A percentile compares a stretch with the other conserved stretches of the same genome.
phyloP scores from a whole-genome alignment of 768 basidiomycete species.

The Dendrothele bispora region DNA sequence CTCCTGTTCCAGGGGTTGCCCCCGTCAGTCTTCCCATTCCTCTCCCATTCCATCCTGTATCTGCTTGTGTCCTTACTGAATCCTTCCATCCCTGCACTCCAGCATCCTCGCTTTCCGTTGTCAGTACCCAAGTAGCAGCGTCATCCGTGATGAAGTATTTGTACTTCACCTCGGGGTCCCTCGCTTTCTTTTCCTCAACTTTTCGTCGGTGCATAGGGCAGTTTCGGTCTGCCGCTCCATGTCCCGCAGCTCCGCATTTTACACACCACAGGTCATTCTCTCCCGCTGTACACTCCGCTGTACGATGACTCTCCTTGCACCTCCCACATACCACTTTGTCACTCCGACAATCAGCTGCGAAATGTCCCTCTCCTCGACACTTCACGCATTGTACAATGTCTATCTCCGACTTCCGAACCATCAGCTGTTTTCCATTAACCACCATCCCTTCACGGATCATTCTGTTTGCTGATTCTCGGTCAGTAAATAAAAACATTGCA shows the following conservation, averaged over 20 bases:
- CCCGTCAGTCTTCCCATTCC: not conserved
- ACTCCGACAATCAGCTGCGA: conserved; percentile 14
- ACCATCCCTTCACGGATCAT: conserved; percentile 18
- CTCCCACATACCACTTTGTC: conserved; percentile 12
- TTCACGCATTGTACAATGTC: conserved; percentile 26
- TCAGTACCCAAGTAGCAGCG: not conserved
- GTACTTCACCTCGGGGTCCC: not conserved
- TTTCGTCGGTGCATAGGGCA: not conserved
- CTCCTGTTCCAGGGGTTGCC: not conserved
- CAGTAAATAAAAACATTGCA: conserved; percentile 18
- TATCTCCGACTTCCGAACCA: conserved; percentile 11
- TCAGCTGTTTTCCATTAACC: conserved; percentile 12
- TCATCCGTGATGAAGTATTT: conserved; percentile 1
- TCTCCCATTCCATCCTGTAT: not conserved
- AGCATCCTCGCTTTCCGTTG: not conserved
- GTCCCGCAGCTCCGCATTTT: conserved; percentile 5
- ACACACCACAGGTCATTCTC: not conserved
- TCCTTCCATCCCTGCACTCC: not conserved
- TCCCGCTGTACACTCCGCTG: conserved; percentile 13
- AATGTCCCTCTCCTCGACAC: conserved; percentile 22
- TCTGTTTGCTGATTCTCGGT: conserved; percentile 19
- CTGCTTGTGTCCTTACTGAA: not conserved
- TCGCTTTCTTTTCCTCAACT: not conserved
- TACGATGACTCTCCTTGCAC: conserved; percentile 19
- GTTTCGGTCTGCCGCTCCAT: not conserved